phyloP scores from a whole-genome alignment of 768 basidiomycete genomes.

The Myochromella boudieri region DNA sequence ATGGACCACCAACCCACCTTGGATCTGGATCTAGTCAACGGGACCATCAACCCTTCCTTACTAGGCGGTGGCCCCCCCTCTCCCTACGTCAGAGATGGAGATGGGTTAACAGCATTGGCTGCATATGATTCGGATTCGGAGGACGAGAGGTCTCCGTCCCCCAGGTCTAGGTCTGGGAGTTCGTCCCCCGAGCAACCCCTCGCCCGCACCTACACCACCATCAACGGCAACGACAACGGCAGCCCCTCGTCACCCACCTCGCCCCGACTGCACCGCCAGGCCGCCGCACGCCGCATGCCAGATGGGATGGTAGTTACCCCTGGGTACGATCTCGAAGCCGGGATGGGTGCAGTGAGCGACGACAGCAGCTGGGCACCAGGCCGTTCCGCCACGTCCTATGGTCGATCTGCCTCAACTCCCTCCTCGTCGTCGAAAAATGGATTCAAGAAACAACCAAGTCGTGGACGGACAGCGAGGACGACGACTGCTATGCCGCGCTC shows the following conservation, averaged over 20 bases:
- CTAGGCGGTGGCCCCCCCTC: conserved; percentile 16
- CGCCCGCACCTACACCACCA: not conserved
- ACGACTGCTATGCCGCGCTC: not conserved
- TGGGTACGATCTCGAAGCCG: too few species aligned
- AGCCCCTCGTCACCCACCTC: not conserved
- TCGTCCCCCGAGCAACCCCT: not conserved
- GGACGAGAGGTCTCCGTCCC: not conserved
- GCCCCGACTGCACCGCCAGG: too few species aligned
- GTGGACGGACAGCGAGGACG: not conserved
- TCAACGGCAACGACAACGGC: not conserved
- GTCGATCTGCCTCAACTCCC: too few species aligned
- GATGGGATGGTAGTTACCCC: too few species aligned
- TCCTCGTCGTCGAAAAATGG: too few species aligned
- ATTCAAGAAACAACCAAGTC: too few species aligned
- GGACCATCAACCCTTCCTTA: conserved; percentile 20
- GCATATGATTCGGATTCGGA: not conserved
- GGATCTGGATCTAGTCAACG: conserved; percentile 8
- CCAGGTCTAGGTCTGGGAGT: too few species aligned
- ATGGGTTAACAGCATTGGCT: not conserved
- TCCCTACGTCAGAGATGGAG: not conserved
- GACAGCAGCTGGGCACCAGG: too few species aligned
- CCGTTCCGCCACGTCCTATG: too few species aligned
- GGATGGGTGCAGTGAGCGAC: too few species aligned
- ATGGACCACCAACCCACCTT: not conserved
- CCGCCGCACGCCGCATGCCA: too few species aligned